Percentiles rank a stretch among this genome's conserved stretches.
Conservation (phyloP, 495 filamentous ascomycete species). For the Evernia prunastri region DNA sequence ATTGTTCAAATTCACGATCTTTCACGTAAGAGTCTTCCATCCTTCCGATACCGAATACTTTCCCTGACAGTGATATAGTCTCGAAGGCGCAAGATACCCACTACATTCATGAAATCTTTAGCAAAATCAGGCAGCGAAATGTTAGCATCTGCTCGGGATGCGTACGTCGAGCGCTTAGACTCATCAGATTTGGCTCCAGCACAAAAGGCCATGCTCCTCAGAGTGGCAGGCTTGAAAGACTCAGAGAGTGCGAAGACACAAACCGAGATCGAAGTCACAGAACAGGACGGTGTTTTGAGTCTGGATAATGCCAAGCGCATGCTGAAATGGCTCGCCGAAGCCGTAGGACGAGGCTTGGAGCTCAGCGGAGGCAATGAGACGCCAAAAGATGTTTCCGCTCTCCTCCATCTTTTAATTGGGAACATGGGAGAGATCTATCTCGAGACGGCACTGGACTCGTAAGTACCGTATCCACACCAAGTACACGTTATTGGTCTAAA, state of each 20-base stretch:
- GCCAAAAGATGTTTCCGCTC: constrained; percentile 85
- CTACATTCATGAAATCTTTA: constrained; percentile 82
- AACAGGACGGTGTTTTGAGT: constrained; percentile 78
- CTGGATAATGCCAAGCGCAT: constrained; percentile 88
- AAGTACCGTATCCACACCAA: constrained; percentile 22
- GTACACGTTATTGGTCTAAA: background rate
- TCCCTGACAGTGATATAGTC: constrained; percentile 35
- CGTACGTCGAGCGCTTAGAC: constrained; percentile 77
- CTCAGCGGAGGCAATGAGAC: constrained; percentile 79
- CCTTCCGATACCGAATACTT: constrained; percentile 2
- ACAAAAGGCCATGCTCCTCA: constrained; percentile 78
- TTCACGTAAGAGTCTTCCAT: constrained; percentile 47
- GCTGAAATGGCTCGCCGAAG: constrained; percentile 96
- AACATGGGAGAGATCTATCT: constrained; percentile 93
- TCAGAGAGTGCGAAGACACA: constrained; percentile 45
- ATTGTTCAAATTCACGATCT: constrained; percentile 90
- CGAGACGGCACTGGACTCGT: constrained; percentile 85
- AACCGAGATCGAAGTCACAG: constrained; percentile 76
- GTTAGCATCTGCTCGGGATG: constrained; percentile 70
- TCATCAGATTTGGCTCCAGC: constrained; percentile 76
- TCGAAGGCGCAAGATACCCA: constrained; percentile 70
- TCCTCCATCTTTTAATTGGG: constrained; percentile 75
- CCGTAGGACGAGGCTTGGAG: constrained; percentile 86
- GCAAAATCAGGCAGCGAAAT: constrained; percentile 81
- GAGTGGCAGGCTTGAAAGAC: constrained; percentile 65